Evolutionary conservation across 441 rosid genomes (phyloP).

Genomic region (Erodium trifolium): DNA sequence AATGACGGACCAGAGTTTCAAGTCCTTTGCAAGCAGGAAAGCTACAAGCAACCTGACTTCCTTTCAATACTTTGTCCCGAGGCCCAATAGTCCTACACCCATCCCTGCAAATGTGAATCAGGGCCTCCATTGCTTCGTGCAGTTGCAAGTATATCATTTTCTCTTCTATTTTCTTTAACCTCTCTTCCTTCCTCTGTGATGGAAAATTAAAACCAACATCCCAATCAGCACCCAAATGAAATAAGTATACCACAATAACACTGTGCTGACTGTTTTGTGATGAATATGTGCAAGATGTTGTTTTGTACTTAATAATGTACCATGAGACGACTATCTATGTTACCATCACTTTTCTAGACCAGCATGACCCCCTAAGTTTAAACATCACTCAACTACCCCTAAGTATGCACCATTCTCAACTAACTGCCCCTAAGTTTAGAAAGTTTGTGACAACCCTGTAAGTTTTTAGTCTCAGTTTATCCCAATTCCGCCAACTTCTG

Average conservation of each 20-base stretch:
- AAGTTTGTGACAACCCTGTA: too few relatives aligned
- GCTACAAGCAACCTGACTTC: constrained; percentile 39
- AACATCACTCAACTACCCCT: too few relatives aligned
- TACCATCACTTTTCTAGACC: too few relatives aligned
- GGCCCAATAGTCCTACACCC: constrained; percentile 92
- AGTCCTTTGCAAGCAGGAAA: constrained; percentile 79
- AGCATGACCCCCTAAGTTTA: too few relatives aligned
- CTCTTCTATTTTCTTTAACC: constrained; percentile 46
- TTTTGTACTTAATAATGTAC: neutral
- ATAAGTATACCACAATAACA: neutral
- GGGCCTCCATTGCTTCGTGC: constrained; percentile 77
- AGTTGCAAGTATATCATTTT: constrained; percentile 48
- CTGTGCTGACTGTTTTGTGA: too few relatives aligned
- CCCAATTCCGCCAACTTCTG: too few relatives aligned
- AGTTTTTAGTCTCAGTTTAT: too few relatives aligned
- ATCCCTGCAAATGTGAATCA: constrained; percentile 75
- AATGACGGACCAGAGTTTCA: constrained; percentile 64
- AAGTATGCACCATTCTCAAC: too few relatives aligned
- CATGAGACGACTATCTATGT: too few relatives aligned
- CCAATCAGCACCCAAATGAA: neutral
- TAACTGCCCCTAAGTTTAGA: too few relatives aligned
- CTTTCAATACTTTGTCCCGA: constrained; percentile 48
- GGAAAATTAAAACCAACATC: constrained; percentile 10
- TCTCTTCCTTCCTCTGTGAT: constrained; percentile 48
- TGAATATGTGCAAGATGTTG: too few relatives aligned